Evolutionary conservation across 2,329 filamentous ascomycete species (phyloP), one percentile per base, ranked within the genome.

Genomic region (Lizonia empirigonia): DNA sequence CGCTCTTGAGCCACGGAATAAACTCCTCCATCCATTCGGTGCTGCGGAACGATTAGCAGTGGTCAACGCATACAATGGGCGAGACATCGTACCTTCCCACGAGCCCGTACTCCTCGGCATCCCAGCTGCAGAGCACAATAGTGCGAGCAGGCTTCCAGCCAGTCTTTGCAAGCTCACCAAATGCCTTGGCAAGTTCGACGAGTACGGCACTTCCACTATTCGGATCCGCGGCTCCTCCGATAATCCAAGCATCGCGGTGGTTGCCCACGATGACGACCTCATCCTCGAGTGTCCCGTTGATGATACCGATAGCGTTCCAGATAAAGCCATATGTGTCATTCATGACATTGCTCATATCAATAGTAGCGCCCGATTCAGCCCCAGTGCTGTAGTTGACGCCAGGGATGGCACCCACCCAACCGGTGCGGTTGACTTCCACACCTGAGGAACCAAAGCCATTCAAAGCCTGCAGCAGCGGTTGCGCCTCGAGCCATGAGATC

Each of bases 321-420:
- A 93, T 78, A 4, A 89, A 88, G 0, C 88, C 94, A 1, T 83
- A 93, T 12, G 85, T 84, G 66, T 96, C 94, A 36, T 91, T 84
- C 74, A 95, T 90, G 64, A 91, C 79, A 64, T 93, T 96, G 65
- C 56, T 66, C 47, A 74, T 34, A n/a, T 65, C 68, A 7, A 74
- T 59, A 1, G 58, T 63, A 1, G 69, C 69, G 82, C 80, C 32
- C 90, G 80, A 67, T 1, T 87, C 85, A 55, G 50, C 65, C n/a
- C 68, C 71, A 7, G 70, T 68, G 41, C 58, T 70, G 39, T 74
- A 74, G 2, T 62, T 63, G 1, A 71, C 70, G 16, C 64, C 65
- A 7, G 69, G 68, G 16, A 74, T 72, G 23, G 62, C 69, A 8
- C 71, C 71, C 12, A 70, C 55, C 71, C 71, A 74, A 5, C 62